These are phyloP conservation scores for Chrysanthemum lavandulifolium DNA, from an alignment of 129 eudicot genomes.

Conservation along the genomic window DNA sequence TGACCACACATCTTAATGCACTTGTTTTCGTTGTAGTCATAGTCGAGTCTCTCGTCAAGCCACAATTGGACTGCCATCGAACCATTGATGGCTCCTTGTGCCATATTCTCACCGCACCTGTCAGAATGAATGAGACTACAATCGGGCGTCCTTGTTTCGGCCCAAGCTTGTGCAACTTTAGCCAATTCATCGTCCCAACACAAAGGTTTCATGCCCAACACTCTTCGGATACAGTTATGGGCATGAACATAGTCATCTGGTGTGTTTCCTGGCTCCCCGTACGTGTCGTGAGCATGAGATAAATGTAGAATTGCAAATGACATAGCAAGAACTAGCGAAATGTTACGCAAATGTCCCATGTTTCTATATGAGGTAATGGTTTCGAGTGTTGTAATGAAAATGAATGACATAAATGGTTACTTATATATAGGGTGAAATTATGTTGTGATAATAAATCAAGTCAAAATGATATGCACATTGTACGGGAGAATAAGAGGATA, in stretches of 20 bases:
- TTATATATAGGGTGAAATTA: constrained; percentile 18
- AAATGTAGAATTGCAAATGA: constrained; percentile 12
- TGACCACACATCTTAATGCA: constrained; percentile 48
- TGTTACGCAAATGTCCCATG: constrained; percentile 18
- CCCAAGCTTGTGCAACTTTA: constrained; percentile 33
- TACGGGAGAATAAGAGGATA: constrained; percentile 14
- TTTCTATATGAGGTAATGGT: constrained; percentile 1
- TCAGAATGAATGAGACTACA: constrained; percentile 54
- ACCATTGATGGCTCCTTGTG: constrained; percentile 40
- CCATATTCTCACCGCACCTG: constrained; percentile 65
- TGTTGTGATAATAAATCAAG: constrained; percentile 4
- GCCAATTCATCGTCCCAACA: constrained; percentile 37
- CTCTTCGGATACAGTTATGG: constrained; percentile 33
- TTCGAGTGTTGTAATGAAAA: not conserved
- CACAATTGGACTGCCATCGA: constrained; percentile 48
- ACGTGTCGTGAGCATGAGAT: constrained; percentile 27
- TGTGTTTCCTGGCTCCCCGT: constrained; percentile 18
- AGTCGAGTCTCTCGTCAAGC: constrained; percentile 44
- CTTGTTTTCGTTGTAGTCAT: constrained; percentile 30
- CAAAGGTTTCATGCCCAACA: constrained; percentile 3
- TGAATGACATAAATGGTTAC: not conserved
- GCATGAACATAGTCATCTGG: constrained; percentile 48
- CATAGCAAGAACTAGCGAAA: constrained; percentile 8
- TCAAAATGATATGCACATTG: constrained; percentile 11
- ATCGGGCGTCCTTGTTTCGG: constrained; percentile 38